These are phyloP conservation scores for Pythium plurisporium DNA, from an alignment of 352 stramenopile species.

Conservation along the genomic window DNA sequence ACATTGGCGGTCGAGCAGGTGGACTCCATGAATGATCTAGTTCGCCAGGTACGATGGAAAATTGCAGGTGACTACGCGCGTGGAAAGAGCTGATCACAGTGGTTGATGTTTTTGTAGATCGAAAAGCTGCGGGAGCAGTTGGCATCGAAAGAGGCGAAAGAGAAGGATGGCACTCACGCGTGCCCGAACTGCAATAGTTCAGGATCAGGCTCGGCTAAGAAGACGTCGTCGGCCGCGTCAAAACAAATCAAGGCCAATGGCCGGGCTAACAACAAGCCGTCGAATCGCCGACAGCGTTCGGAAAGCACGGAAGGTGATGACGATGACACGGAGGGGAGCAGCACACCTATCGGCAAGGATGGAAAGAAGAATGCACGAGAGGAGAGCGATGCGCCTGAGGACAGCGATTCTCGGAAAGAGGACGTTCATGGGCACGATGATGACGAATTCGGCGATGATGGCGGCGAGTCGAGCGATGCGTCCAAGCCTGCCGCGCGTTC, in stretches of 20 bases:
- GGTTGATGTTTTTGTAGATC: constrained; percentile 25
- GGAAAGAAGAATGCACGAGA: constrained; percentile 12
- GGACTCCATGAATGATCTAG: constrained; percentile 80
- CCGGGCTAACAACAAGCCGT: not conserved
- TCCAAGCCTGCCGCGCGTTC: constrained; percentile 38
- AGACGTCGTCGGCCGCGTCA: not conserved
- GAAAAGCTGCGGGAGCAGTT: constrained; percentile 56
- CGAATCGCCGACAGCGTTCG: constrained; percentile 21
- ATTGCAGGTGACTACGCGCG: not conserved
- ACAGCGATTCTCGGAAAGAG: constrained; percentile 21
- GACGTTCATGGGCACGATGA: constrained; percentile 23
- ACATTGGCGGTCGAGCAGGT: constrained; percentile 71
- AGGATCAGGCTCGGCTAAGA: not conserved
- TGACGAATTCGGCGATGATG: constrained; percentile 33
- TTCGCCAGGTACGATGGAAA: constrained; percentile 50
- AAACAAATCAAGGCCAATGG: constrained; percentile 15
- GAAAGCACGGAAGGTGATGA: constrained; percentile 23
- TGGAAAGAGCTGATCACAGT: not conserved
- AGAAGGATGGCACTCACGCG: constrained; percentile 11
- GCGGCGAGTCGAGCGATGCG: constrained; percentile 44
- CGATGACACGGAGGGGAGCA: constrained; percentile 14
- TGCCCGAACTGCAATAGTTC: constrained; percentile 36
- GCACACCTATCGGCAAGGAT: constrained; percentile 4
- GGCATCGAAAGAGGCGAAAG: constrained; percentile 10
- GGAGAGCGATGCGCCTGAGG: constrained; percentile 26